phyloP scores from a whole-genome alignment of 140 eudicot species.

The Senecio squalidus region DNA sequence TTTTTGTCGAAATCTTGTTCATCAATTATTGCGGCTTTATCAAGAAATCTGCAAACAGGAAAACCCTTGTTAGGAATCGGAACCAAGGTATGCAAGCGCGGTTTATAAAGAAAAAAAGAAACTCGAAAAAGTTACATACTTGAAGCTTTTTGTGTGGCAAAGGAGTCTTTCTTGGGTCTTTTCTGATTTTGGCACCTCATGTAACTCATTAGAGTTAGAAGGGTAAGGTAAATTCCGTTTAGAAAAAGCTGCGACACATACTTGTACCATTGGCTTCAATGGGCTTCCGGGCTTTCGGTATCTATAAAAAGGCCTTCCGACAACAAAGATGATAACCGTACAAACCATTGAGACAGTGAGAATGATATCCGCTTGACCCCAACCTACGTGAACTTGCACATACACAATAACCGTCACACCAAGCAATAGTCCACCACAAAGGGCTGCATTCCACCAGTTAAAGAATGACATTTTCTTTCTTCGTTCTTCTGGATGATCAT shows the following conservation, averaged over 20 bases:
- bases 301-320: conserved; percentile 80
- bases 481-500: conserved; percentile 64
- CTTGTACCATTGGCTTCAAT: conserved; percentile 68
- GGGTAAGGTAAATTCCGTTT: conserved; percentile 65
- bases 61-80: not conserved
- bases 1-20: conserved; percentile 23
- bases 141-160: conserved; percentile 57
- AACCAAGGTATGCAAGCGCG: not conserved
- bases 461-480: conserved; percentile 75
- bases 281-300: conserved; percentile 66
- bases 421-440: conserved; percentile 60
- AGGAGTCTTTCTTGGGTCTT: conserved; percentile 37
- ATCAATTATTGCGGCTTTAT: conserved; percentile 72
- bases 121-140: conserved; percentile 41
- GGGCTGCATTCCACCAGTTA: conserved; percentile 88
- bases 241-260: conserved; percentile 61
- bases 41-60: conserved; percentile 48
- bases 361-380: conserved; percentile 73
- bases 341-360: conserved; percentile 59
- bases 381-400: conserved; percentile 66
- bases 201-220: conserved; percentile 35
- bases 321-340: conserved; percentile 32
- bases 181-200: conserved; percentile 52
- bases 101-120: not conserved
- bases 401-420: conserved; percentile 77